phyloP scores from a whole-genome alignment of 2,329 filamentous ascomycete genomes.

The Cytospora piceicola region DNA sequence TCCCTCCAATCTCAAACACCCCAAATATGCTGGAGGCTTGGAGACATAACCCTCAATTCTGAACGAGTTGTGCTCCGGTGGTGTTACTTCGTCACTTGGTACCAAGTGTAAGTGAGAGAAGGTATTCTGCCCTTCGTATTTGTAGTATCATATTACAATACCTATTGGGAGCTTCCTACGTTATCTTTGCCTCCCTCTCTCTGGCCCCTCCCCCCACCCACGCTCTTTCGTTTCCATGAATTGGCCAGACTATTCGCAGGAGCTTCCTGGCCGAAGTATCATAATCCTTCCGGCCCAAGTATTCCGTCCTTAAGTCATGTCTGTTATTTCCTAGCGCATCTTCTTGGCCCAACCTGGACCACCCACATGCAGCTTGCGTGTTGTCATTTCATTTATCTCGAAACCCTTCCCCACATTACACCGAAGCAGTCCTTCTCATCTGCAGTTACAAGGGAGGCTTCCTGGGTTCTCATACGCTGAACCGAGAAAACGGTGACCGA shows the following conservation, averaged over 20 bases:
- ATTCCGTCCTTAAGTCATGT: slow-evolving; percentile 10
- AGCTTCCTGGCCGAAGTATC: neutral
- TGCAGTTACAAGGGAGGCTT: slow-evolving; percentile 18
- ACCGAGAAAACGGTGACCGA: slow-evolving; percentile 19
- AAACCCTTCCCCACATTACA: slow-evolving; percentile 27
- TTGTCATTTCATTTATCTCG: slow-evolving; percentile 25
- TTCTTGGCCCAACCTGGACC: slow-evolving; percentile 13
- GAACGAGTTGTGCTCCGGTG: slow-evolving; percentile 2
- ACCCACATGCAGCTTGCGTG: slow-evolving; percentile 24
- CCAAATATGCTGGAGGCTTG: slow-evolving; percentile 18
- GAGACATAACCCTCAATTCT: neutral
- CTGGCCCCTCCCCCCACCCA: neutral
- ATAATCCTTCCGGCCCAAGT: neutral
- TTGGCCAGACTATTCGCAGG: slow-evolving; percentile 1
- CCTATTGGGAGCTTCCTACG: slow-evolving; percentile 8
- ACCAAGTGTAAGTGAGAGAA: neutral
- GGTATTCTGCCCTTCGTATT: neutral
- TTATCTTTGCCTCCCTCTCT: neutral
- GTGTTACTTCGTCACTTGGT: neutral
- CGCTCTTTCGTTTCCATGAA: neutral
- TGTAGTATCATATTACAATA: neutral
- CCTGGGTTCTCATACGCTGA: slow-evolving; percentile 13
- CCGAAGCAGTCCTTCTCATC: slow-evolving; percentile 23
- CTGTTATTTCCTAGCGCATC: slow-evolving; percentile 20
- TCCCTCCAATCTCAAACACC: slow-evolving; percentile 26